Conservation (phyloP, 2,329 filamentous ascomycete genomes). For the Akanthomyces uredinophilus region DNA sequence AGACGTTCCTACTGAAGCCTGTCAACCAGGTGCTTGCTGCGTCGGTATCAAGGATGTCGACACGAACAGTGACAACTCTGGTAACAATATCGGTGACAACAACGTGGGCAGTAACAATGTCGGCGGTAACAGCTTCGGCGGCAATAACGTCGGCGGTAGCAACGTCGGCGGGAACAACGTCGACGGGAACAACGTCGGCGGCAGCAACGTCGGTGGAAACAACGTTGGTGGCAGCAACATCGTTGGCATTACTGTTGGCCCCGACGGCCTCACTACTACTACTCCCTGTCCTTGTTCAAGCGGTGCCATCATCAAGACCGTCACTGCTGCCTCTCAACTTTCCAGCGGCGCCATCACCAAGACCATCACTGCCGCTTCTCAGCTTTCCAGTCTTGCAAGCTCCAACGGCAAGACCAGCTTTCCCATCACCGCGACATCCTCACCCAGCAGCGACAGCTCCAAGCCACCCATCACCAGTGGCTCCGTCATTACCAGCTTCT, state of each 20-base stretch:
- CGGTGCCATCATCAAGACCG: no score
- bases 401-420: not conserved
- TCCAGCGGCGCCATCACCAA: no score
- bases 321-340: not conserved
- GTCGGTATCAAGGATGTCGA: not conserved
- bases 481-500: not conserved
- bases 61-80: not conserved
- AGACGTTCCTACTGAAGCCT: not conserved
- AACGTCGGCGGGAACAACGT: not conserved
- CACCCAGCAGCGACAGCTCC: not conserved
- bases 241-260: not conserved
- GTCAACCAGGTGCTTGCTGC: slow-evolving; percentile 7
- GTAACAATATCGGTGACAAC: not conserved
- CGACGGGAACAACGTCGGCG: not conserved
- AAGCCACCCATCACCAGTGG: not conserved
- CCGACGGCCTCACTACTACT: not conserved
- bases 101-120: no score
- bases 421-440: not conserved
- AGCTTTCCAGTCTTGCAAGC: not conserved
- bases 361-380: not conserved
- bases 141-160: no score
- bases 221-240: not conserved
- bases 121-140: not conserved
- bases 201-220: no score
- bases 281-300: no score